Percentiles rank a stretch among this genome's conserved stretches.
Conservation (phyloP, 345 rosid species). For the Ailanthus altissimus region DNA sequence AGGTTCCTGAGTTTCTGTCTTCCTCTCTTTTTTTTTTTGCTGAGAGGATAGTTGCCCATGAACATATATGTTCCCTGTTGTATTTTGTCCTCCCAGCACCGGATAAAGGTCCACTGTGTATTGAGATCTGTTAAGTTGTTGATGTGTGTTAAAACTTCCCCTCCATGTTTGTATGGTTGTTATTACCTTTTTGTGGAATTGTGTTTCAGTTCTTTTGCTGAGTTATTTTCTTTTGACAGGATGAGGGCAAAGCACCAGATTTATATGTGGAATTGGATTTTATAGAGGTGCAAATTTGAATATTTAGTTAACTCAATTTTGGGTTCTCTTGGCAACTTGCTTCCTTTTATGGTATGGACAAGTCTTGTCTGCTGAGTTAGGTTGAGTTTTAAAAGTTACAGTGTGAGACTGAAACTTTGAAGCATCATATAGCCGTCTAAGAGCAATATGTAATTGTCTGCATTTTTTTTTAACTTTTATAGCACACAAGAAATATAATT, state of each 20-base stretch:
- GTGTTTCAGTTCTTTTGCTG: neutral
- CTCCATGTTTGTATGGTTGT: neutral
- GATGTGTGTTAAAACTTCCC: neutral
- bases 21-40: slow-evolving; percentile 1
- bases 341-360: neutral
- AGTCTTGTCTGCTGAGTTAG: neutral
- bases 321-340: slow-evolving; percentile 4
- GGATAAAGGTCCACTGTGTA: neutral
- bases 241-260: slow-evolving; percentile 76
- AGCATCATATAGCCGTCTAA: neutral
- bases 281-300: slow-evolving; percentile 64
- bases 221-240: slow-evolving; percentile 43
- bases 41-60: neutral
- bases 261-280: slow-evolving; percentile 94
- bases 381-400: neutral
- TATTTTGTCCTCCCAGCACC: neutral
- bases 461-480: slow-evolving; percentile 1
- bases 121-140: neutral
- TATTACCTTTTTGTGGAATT: neutral
- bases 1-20: slow-evolving; percentile 44
- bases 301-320: slow-evolving; percentile 1
- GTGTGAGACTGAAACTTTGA: neutral
- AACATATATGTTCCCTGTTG: neutral
- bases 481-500: neutral
- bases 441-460: slow-evolving; percentile 1